Conservation (phyloP, 163 green algal species). For the Dunaliella salina region DNA sequence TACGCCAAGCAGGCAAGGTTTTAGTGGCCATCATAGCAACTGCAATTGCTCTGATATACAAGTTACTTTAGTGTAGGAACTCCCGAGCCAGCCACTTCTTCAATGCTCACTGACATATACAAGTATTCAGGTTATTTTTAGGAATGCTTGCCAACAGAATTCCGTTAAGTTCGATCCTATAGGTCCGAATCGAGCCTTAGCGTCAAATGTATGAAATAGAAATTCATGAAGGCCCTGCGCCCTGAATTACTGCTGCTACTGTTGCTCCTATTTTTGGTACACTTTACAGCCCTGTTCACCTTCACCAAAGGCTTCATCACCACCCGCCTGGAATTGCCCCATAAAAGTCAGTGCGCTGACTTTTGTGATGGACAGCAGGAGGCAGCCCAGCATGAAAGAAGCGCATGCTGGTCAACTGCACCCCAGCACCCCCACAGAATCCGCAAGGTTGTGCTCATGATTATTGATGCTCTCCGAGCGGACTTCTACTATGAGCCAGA, state of each 20-base stretch:
- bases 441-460: conserved; percentile 48
- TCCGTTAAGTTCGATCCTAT: no score
- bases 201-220: neutral
- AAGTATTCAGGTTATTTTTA: no score
- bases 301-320: conserved; percentile 70
- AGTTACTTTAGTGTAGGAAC: no score
- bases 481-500: conserved; percentile 49
- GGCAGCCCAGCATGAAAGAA: neutral
- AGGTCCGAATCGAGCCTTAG: no score
- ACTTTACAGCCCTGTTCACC: conserved; percentile 36
- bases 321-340: conserved; percentile 59
- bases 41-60: neutral
- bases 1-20: conserved; percentile 17
- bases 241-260: neutral
- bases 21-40: conserved; percentile 22
- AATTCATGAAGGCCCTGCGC: neutral
- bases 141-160: no score
- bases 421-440: conserved; percentile 3
- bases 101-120: no score
- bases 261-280: conserved; percentile 6
- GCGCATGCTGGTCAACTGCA: no score
- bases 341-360: conserved; percentile 14
- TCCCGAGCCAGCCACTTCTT: no score
- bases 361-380: neutral
- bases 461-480: conserved; percentile 66